Base-by-base conservation (phyloP, 169 alveolate species). In the Amoebophrya sp. region DNA sequence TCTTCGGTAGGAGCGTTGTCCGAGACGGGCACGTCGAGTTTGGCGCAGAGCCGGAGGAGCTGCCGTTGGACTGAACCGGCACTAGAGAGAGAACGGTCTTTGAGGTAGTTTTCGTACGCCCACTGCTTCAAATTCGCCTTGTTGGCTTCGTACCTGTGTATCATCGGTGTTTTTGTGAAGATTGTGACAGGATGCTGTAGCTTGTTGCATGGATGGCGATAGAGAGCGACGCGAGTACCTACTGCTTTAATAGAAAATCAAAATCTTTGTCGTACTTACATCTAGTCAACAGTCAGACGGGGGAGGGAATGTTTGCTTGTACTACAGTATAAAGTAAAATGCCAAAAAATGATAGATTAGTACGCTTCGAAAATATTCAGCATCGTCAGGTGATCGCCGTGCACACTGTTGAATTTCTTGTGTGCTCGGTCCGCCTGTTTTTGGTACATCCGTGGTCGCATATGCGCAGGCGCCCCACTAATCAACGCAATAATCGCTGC, bases 1-100 rank as follows among this genome's bases (percentile, higher is more conserved):
- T 65, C 65, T 18, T 6, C n/a, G 83, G 26, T 65, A 1, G 2
- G 10, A 0, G 2, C 38, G 36, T 10, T 65, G 83, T 65, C 26
- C 83, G 83, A 65, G n/a, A 26, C 33, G 10, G 76, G 76, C 76
- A 53, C 76, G 3, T 26, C 33, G 39, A 65, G 2, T 65, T 65
- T 65, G 3, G 18, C 83, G 83, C 83, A 65, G 2, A 65, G 83
- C 12, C 83, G 83, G 36, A 65, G 83, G 39, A 65, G 83, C 83
- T 65, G 83, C 2, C 83, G 83, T 36, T 65, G 83, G 39, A 65
- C 83, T 29, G 83, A 65, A 29, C n/a, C 33, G 83, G 83, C 83
- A 29, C 38, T 26, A 6, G 1, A 0, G 39, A 65, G 83, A 18
- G 36, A 12, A 6, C 83, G 83, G 83, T 65, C 83, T 36, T 65